phyloP scores from a whole-genome alignment of 306 rosid species.

The Vigna unguiculata region DNA sequence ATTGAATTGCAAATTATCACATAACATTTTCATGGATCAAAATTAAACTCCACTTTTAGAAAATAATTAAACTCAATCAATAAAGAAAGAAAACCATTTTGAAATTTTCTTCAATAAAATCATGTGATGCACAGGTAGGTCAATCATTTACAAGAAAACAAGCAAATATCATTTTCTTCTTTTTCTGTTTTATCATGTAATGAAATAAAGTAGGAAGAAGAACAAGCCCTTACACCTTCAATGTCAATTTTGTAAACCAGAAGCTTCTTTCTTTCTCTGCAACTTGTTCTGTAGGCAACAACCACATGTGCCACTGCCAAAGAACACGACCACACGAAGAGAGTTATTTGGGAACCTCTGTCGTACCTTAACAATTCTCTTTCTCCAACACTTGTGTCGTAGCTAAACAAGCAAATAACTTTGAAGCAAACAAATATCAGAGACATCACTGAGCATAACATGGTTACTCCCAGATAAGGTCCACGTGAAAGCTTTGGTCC shows the following conservation, averaged over 20 bases:
- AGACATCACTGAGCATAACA: conserved; percentile 72
- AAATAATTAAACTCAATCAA: neutral
- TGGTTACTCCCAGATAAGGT: conserved; percentile 83
- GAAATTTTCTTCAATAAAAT: neutral
- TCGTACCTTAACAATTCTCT: conserved; percentile 32
- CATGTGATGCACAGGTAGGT: neutral
- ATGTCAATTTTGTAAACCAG: conserved; percentile 91
- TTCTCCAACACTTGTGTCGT: conserved; percentile 16
- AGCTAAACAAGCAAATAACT: conserved; percentile 56
- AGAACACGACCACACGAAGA: conserved; percentile 70
- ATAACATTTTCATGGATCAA: neutral
- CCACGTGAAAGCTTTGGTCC: conserved; percentile 84
- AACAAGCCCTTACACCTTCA: conserved; percentile 76
- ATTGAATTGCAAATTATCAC: neutral
- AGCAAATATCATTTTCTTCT: neutral
- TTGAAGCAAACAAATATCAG: conserved; percentile 77
- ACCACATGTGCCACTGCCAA: conserved; percentile 83
- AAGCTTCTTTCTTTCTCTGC: conserved; percentile 94
- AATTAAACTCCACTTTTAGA: neutral
- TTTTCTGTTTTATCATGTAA: neutral
- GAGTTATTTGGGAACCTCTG: conserved; percentile 62
- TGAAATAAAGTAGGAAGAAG: neutral
- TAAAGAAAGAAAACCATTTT: neutral
- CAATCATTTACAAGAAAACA: neutral
- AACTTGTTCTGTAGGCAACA: conserved; percentile 92